Evolutionary conservation across 225 moss, liverwort and hornwort species (phyloP).

Genomic region (Physcomitrium patens): DNA sequence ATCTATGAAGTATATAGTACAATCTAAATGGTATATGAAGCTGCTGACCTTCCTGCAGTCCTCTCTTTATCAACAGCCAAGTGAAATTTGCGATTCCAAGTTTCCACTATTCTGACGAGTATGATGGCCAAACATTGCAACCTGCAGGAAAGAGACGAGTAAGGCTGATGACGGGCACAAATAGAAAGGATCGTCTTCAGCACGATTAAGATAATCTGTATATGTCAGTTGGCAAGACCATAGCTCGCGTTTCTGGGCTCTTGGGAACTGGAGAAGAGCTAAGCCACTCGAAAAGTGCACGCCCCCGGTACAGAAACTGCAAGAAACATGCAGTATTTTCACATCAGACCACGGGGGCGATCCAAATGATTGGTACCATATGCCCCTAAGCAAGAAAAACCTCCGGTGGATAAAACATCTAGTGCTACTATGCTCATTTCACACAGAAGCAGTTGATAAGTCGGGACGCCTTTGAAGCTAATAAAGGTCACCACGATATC

Average conservation of each 20-base stretch:
- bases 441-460: background rate
- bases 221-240: slow-evolving; percentile 85
- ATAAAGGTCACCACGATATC: background rate
- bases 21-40: slow-evolving; percentile 17
- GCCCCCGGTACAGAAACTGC: slow-evolving; percentile 92
- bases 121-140: slow-evolving; percentile 21
- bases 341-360: background rate
- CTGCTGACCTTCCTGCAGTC: slow-evolving; percentile 24
- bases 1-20: slow-evolving; percentile 13
- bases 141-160: slow-evolving; percentile 24
- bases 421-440: background rate
- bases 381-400: background rate
- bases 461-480: background rate
- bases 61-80: slow-evolving; percentile 19
- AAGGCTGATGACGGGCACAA: slow-evolving; percentile 23
- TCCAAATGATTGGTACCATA: slow-evolving; percentile 8
- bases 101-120: slow-evolving; percentile 29
- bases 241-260: slow-evolving; percentile 82
- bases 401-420: background rate
- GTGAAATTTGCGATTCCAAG: slow-evolving; percentile 31
- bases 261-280: slow-evolving; percentile 76
- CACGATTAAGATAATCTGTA: slow-evolving; percentile 72
- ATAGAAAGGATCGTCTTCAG: background rate
- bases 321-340: slow-evolving; percentile 23
- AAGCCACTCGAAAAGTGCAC: slow-evolving; percentile 84